Base-by-base conservation (phyloP, 1,139 yeast genomes). In the Nakaseomyces glabratus region DNA sequence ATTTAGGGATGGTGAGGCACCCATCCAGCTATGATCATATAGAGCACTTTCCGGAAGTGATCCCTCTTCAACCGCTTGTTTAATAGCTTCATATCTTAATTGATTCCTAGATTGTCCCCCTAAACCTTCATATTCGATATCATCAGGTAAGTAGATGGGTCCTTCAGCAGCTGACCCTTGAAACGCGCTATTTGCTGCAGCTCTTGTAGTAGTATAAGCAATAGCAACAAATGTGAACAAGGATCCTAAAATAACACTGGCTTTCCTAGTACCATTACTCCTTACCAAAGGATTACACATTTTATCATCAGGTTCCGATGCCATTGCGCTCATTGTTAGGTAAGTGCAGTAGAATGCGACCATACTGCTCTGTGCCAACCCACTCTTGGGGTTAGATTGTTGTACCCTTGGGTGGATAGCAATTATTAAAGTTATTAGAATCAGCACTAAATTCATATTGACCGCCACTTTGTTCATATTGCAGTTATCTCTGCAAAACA, bases 141-240 rank as follows among this genome's bases (percentile, higher is more conserved):
- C 61, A 20, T 60, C 60, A 15, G 52, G 53, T 21, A 57, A 39
- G 20, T 43, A 49, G 11, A 57, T 51, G 9, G 51, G 40, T 10
- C 61, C 60, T 24, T 47, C 47, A 20, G 33, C 33, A 15, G 24
- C 34, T 1, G 48, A 46, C 12, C 51, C 52, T 31, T 59, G 61
- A 47, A 80, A 78, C 1, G 85, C 84, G 6, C 84, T 71, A 44
- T 76, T 63, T 1, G 88, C 85, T 4, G 98, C 97, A 0, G 98
- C 98, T 45, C 97, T 73, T 1, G 96, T 86, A 0, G 99, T 90
- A 2, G 98, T 90, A 57, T 93, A 93, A 0, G 97, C 97, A 44
- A 93, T 82, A 0, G 99, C 96, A 35, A 85, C 68, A 53, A 93
- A 85, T 0, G 99, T 93, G 63, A 93, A 86, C 26, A 86, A 63